Evolutionary conservation across 2,329 filamentous ascomycete species (phyloP).

Genomic region (Daldinia eschscholtzii): DNA sequence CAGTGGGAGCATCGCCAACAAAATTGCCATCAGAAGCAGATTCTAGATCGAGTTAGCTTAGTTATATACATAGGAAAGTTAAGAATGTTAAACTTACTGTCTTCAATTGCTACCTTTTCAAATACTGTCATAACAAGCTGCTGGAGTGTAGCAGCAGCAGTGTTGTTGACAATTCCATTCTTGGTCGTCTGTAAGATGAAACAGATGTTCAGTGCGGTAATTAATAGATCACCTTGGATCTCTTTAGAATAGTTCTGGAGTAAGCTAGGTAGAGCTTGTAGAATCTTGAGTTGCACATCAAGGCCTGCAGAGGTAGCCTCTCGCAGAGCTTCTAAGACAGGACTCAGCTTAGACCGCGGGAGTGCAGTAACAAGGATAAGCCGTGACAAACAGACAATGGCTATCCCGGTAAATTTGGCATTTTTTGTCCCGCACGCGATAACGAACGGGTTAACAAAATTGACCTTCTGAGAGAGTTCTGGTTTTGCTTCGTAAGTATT

Average conservation of each 20-base stretch:
- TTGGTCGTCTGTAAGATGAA: conserved; percentile 92
- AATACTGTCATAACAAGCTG: conserved; percentile 94
- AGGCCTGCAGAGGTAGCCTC: conserved; percentile 84
- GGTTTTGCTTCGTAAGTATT: conserved; percentile 46
- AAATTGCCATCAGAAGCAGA: conserved; percentile 65
- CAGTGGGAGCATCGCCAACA: conserved; percentile 75
- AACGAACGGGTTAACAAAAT: conserved; percentile 93
- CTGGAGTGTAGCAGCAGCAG: conserved; percentile 94
- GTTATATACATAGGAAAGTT: not conserved
- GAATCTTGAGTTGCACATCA: conserved; percentile 94
- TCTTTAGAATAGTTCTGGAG: conserved; percentile 90
- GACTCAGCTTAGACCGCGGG: conserved; percentile 81
- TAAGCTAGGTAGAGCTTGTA: conserved; percentile 90
- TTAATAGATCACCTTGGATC: conserved; percentile 83
- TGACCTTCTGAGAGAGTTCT: conserved; percentile 86
- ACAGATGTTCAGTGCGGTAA: conserved; percentile 88
- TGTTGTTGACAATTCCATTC: conserved; percentile 93
- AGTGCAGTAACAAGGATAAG: conserved; percentile 86
- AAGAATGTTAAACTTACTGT: conserved; percentile 68
- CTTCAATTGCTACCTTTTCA: conserved; percentile 87
- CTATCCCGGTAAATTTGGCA: conserved; percentile 88
- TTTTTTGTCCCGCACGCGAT: conserved; percentile 93
- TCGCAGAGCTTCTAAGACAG: conserved; percentile 88
- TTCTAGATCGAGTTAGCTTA: conserved; percentile 52
- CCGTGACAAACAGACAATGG: conserved; percentile 88